Base-by-base conservation (phyloP, 2,329 filamentous ascomycete species). In the Curvularia verruculosa region DNA sequence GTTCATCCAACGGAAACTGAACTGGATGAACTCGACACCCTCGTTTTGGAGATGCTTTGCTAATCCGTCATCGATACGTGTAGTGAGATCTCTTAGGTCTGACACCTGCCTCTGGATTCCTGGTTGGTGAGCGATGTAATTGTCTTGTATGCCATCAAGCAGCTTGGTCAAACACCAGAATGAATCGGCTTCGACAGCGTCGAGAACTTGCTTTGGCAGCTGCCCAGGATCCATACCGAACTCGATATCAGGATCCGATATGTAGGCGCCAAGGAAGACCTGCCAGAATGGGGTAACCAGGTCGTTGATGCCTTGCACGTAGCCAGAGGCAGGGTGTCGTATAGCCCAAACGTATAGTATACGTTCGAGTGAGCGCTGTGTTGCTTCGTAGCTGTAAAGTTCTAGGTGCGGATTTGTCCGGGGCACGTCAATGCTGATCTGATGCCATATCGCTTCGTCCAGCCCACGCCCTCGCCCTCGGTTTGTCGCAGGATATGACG, bases 1-100 rank as follows among this genome's bases (percentile, higher is more conserved):
- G 72, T 99, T 99, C 95, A 99, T 99, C 95, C 95, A 99, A 54
- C 95, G 85, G 75, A 99, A 99, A 77, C 92, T 97, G 79, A 99
- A 99, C 74, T 99, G 95, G 70, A 99, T 99, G 72, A 99, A 99
- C 74, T 99, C 95, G 26, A 99, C 92, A 29, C 92, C 89, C 77
- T 98, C 92, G 23, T 85, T 85, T 73, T 97, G 92, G 39, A 99
- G 82, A 74, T 99, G 95, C 67, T 90, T 95, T 3, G 93, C 91
- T 46, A 99, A 80, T 3, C 84, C 84, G 26, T 86, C 85, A 74
- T 98, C 94, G 64, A 99, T 99, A 54, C 95, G 85, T 51, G 90
- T 89, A 1, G 94, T 97, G 34, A 99, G 84, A 75, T 99, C 94
- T 59, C 92, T 87, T 60, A 99, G 81, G 36, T 92, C 91, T 31